Evolutionary conservation across 257 asterid species (phyloP).

Genomic region (Jacaranda mimosifolia): DNA sequence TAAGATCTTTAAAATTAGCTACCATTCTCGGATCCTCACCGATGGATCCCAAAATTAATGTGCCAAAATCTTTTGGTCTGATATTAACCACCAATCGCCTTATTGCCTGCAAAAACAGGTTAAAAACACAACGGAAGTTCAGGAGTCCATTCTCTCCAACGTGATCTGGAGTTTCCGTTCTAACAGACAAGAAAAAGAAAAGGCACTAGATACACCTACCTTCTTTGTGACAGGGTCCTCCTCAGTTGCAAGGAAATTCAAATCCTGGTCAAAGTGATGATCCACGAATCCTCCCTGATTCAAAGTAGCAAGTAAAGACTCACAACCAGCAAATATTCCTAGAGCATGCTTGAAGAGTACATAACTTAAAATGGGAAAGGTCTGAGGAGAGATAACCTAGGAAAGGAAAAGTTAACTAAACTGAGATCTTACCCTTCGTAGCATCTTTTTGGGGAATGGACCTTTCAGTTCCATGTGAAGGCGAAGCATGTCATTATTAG

Average conservation of each 20-base stretch:
- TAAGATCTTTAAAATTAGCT: conserved; percentile 88
- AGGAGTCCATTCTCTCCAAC: not conserved
- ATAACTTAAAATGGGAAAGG: not conserved
- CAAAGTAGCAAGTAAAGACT: conserved; percentile 30
- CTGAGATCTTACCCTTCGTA: conserved; percentile 73
- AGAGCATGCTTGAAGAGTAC: no score
- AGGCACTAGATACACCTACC: conserved; percentile 50
- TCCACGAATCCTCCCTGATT: conserved; percentile 85
- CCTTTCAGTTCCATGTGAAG: conserved; percentile 98
- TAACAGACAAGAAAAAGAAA: not conserved
- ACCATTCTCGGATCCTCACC: conserved; percentile 97
- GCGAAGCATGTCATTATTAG: conserved; percentile 99
- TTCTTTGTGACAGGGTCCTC: conserved; percentile 97
- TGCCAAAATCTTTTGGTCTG: conserved; percentile 92
- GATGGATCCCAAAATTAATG: conserved; percentile 76
- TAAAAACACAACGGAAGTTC: conserved; percentile 24
- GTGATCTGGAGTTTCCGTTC: not conserved
- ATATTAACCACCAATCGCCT: conserved; percentile 79
- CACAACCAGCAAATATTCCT: not conserved
- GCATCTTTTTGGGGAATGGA: conserved; percentile 94
- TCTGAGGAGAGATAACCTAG: not conserved
- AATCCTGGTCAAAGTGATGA: conserved; percentile 89
- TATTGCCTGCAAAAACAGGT: conserved; percentile 66
- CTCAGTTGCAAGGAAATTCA: conserved; percentile 93
- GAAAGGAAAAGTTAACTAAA: conserved; percentile 11